A percentile compares a stretch with the other conserved stretches of the same genome.
Evolutionary conservation across 2,329 filamentous ascomycete genomes (phyloP).

Genomic region (Clarireedia monteithiana): DNA sequence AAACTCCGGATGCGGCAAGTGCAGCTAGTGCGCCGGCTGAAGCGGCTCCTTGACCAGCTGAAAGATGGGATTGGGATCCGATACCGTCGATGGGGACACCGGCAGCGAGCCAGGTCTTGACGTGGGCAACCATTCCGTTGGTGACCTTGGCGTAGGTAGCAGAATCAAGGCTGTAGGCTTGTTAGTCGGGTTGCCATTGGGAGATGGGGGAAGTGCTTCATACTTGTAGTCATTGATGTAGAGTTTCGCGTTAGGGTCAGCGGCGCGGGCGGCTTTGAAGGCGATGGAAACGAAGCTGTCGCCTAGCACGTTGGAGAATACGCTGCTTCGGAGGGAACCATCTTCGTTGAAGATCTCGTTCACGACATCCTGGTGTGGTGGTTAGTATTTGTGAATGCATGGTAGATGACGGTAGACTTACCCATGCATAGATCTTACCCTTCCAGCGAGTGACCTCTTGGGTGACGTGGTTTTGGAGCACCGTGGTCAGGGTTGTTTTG

Average conservation of each 20-base stretch:
- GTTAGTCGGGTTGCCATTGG: background rate
- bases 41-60: conserved; percentile 8
- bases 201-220: conserved; percentile 38
- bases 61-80: conserved; percentile 23
- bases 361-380: conserved; percentile 42
- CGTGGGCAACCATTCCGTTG: conserved; percentile 45
- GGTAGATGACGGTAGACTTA: background rate
- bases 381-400: background rate
- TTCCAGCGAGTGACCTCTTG: conserved; percentile 51
- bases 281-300: conserved; percentile 64
- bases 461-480: conserved; percentile 52
- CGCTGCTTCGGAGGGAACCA: conserved; percentile 25
- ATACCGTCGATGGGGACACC: conserved; percentile 61
- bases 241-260: conserved; percentile 59
- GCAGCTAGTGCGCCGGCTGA: conserved; percentile 12
- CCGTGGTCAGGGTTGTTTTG: conserved; percentile 41
- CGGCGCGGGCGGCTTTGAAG: conserved; percentile 58
- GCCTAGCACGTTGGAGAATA: conserved; percentile 62
- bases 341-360: conserved; percentile 53
- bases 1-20: conserved; percentile 39
- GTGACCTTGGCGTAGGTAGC: conserved; percentile 54
- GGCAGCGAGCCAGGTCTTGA: conserved; percentile 54
- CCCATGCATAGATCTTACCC: conserved; percentile 54
- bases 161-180: conserved; percentile 49
- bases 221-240: conserved; percentile 69